Evolutionary conservation across 139 green algal species (phyloP), one percentile per base, ranked within the genome.

Genomic region (Ettlia oleoabundans): DNA sequence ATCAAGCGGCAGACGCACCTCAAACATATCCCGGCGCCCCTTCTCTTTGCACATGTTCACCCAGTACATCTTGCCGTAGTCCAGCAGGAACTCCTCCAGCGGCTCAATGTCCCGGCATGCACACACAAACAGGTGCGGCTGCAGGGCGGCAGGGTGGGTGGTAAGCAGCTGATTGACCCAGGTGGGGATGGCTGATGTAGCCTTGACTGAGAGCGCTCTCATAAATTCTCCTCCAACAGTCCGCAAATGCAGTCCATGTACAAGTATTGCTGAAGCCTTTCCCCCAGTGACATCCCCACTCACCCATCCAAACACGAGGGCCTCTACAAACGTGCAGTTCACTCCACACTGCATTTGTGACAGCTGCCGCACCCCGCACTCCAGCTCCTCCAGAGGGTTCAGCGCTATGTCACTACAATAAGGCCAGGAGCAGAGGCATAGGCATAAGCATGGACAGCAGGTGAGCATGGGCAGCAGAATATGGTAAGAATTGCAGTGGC

Each of bases 61-160:
- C 62, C 63, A 61, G 75, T 82, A 51, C 32, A 22, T 22, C 2
- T 3, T 18, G 19, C 41, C 65, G n/a, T 83, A 83, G 22, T 76
- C 37, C 0, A 76, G 65, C 78, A 83, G 37, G 28, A 83, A 73
- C 78, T 83, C 78, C 61, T 43, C 67, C 24, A 38, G 9, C 35
- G 78, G 37, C 38, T 32, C 51, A 13, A 83, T 41, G 2, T 62
- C n/a, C 26, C 28, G 33, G 4, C 28, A 65, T 24, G 67, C 62
- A 21, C 78, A 38, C 10, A 83, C 61, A 72, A 73, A 67, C 51
- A 61, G 30, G 40, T 78, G 76, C 32, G 78, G 78, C 78, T 83
- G 66, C 61, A 24, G 51, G n/a, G 28, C 38, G 52, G 10, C 35
- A 51, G 40, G 30, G 32, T 4, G 7, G 37, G 69, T 3, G 28